Evolutionary conservation across 495 filamentous ascomycete species (phyloP), one percentile per base, ranked within the genome.

Genomic region (Immersiella caudata): DNA sequence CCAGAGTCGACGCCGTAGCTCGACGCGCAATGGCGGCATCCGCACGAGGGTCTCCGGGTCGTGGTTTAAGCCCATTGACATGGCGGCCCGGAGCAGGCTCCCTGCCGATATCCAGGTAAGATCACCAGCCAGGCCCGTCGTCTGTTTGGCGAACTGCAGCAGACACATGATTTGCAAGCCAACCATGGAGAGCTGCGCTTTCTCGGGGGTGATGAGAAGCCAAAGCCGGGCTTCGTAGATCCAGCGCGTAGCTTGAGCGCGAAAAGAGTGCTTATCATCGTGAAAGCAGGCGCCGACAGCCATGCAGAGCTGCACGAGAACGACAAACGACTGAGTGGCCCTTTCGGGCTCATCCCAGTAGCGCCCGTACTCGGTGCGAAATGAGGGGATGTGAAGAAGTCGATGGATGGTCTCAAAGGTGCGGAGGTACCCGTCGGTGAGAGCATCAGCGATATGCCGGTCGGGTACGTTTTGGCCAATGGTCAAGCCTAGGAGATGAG

Each of bases 1-100:
- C 88, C 88, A 91, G 3, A 90, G 64, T 22, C 88, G 76, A 57
- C 88, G 82, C 2, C 87, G 84, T 26, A 87, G 60, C 66, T 90
- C 87, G 5, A 78, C 79, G 66, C 84, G 81, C 21, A 85, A 78
- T 0, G 76, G 50, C 1, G 80, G 67, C 76, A 84, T 83, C 33
- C 73, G 73, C 1, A 77, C 79, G 56, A 87, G 83, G 40, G 83
- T 76, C 21, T 78, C 78, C 0, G 88, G 88, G 68, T 88, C 85
- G 5, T 84, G 84, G 68, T 90, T 5, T 58, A 8, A 76, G 65
- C 86, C 87, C 80, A 87, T 86, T 58, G 76, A 75, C n/a, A 88
- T 75, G 21, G 85, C 85, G 33, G 81, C 80, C 64, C 85, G 81
- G 16, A 88, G 71, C 9, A 89, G 65, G 0, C 79, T 74, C 0